Evolutionary conservation across 1,284 basidiomycete genomes (phyloP), one percentile per base, ranked within the genome.

Genomic region (Sanghuangporus baumii): DNA sequence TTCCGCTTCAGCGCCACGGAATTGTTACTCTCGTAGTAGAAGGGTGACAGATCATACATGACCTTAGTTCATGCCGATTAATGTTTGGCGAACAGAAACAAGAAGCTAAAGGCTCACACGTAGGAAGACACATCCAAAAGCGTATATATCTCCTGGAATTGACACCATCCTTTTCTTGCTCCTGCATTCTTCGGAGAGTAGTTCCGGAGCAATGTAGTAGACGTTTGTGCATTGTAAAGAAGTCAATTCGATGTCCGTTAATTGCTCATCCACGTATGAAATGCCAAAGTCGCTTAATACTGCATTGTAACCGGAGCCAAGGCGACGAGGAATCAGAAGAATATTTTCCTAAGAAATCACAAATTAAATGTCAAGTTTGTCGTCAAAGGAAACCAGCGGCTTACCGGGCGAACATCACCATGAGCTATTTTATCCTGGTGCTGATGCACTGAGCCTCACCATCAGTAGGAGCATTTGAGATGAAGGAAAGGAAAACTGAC

Each of bases 71-170:
- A 23, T 23, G 23, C 23, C 43, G 48, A 23, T 9, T 5, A 16
- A 6, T 59, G 9, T 9, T 34, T 6, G 3, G 8, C 6, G 2
- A 36, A 34, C 16, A 46, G 26, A 11, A 31, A 6, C 12, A 7
- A 40, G n/a, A 41, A 57, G 52, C 36, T 6, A 9, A 26, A n/a
- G 16, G 9, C 4, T 37, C 48, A 57, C 60, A 55, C 57, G 55
- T 9, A 57, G 18, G 16, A 26, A 57, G 11, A 62, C 55, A 36
- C 60, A 62, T 9, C 60, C 60, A 43, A 62, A 62, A 6, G 60
- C 37, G 47, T 62, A 62, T 8, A 62, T 40, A 48, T 62, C 60
- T 14, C 54, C 43, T 14, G 46, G 9, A 5, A 16, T 18, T 9
- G 34, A n/a, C 6, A 60, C 31, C 14, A 9, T 9, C 43, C 14